Conservation (phyloP, 495 filamentous ascomycete species). For the Trichoderma reesei region DNA sequence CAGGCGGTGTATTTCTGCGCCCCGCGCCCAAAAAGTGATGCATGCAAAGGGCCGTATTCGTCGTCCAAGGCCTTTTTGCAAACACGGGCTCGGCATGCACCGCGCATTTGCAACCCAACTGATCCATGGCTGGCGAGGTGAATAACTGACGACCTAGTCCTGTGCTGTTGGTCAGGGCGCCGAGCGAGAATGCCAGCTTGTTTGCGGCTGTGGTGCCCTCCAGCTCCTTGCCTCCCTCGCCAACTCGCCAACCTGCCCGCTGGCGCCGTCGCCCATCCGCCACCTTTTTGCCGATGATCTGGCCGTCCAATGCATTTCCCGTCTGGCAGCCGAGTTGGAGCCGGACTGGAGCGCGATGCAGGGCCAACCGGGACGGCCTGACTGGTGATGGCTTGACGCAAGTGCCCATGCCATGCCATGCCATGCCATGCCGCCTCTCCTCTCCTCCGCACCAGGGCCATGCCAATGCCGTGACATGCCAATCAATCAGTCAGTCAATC, state of each 20-base stretch:
- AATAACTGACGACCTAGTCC: neutral
- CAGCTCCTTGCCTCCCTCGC: neutral
- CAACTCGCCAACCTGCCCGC: neutral
- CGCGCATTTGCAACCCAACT: conserved; percentile 3
- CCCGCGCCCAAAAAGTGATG: neutral
- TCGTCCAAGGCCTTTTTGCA: neutral
- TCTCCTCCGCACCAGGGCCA: too few species aligned
- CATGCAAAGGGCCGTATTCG: conserved; percentile 1
- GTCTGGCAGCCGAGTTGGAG: neutral
- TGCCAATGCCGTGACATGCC: too few species aligned
- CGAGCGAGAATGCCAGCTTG: neutral
- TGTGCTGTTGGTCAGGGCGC: too few species aligned
- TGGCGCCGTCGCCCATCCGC: neutral
- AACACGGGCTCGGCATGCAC: neutral
- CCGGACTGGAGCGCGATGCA: neutral
- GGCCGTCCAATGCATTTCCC: neutral
- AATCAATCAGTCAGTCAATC: too few species aligned
- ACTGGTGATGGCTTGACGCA: neutral
- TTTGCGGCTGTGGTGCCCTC: neutral
- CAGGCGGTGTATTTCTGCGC: neutral
- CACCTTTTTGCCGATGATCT: neutral
- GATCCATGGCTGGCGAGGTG: neutral
- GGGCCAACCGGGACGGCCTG: neutral
- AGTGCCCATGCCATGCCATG: neutral
- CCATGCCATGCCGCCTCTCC: too few species aligned